Evolutionary conservation across 192 early-diverging fungal species (phyloP).

Genomic region (Coemansia sp.): DNA sequence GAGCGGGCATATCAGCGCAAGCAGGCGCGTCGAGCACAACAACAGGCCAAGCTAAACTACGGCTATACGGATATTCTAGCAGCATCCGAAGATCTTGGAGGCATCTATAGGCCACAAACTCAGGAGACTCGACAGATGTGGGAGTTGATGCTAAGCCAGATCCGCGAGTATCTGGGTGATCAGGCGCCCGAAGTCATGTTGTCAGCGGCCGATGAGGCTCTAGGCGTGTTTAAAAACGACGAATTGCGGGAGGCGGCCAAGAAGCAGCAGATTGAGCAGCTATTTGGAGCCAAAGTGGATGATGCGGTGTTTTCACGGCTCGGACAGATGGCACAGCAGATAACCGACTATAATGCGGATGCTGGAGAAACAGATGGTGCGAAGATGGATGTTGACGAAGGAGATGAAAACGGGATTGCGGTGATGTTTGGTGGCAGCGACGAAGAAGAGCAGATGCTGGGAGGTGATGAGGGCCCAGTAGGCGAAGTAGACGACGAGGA

Average conservation of each 20-base stretch:
- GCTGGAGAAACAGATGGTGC: slow-evolving; percentile 52
- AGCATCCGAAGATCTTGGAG: slow-evolving; percentile 85
- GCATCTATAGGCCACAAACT: slow-evolving; percentile 85
- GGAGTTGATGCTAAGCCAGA: slow-evolving; percentile 84
- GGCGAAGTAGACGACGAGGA: slow-evolving; percentile 35
- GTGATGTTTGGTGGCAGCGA: slow-evolving; percentile 93
- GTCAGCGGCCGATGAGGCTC: slow-evolving; percentile 82
- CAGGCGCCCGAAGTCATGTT: slow-evolving; percentile 86
- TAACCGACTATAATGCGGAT: slow-evolving; percentile 75
- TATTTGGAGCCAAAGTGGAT: slow-evolving; percentile 64
- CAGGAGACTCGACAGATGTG: slow-evolving; percentile 85
- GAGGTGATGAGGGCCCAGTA: slow-evolving; percentile 58
- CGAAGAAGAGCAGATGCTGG: slow-evolving; percentile 67
- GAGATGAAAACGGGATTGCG: slow-evolving; percentile 88
- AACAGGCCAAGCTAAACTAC: slow-evolving; percentile 52
- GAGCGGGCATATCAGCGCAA: slow-evolving; percentile 7
- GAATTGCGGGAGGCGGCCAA: slow-evolving; percentile 84
- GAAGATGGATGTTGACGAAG: slow-evolving; percentile 48
- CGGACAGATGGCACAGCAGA: slow-evolving; percentile 88
- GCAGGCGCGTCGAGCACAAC: slow-evolving; percentile 29
- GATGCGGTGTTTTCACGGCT: slow-evolving; percentile 84
- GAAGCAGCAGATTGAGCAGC: slow-evolving; percentile 75
- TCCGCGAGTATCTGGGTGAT: slow-evolving; percentile 79
- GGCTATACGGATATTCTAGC: slow-evolving; percentile 70
- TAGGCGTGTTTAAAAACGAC: slow-evolving; percentile 83